A percentile compares a stretch with the other conserved stretches of the same genome.
Conservation (phyloP, 345 rosid species). For the Murraya paniculata region DNA sequence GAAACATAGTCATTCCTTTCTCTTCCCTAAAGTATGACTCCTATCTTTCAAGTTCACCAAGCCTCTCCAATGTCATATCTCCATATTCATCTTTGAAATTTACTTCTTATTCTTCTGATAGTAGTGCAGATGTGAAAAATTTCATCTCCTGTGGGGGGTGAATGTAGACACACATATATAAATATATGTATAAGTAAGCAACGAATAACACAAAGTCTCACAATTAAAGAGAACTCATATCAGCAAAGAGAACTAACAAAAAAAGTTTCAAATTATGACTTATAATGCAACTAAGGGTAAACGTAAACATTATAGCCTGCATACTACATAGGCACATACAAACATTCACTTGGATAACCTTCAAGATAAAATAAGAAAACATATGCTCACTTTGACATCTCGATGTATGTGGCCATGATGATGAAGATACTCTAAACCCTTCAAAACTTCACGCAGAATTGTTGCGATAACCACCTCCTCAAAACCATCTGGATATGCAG, state of each 20-base stretch:
- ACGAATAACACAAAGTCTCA: background rate
- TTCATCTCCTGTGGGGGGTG: background rate
- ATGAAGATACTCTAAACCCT: slow-evolving; percentile 95
- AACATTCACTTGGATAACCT: background rate
- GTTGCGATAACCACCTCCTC: slow-evolving; percentile 94
- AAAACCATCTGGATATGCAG: slow-evolving; percentile 91
- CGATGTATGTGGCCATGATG: slow-evolving; percentile 98
- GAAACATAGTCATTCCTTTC: slow-evolving; percentile 1
- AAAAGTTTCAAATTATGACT: background rate
- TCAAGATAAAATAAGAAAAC: background rate
- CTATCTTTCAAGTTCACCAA: background rate
- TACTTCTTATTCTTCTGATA: background rate
- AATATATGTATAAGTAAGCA: background rate
- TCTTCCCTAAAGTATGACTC: background rate
- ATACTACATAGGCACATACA: background rate
- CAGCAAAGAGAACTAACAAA: background rate
- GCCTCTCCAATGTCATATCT: background rate
- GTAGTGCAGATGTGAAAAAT: background rate
- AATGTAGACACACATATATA: background rate
- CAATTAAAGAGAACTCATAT: background rate
- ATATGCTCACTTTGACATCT: slow-evolving; percentile 78
- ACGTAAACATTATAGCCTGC: background rate
- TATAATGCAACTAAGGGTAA: background rate
- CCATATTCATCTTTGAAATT: background rate
- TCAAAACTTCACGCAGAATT: slow-evolving; percentile 74